phyloP scores from a whole-genome alignment of 768 basidiomycete genomes.

The Lentinula sp. region DNA sequence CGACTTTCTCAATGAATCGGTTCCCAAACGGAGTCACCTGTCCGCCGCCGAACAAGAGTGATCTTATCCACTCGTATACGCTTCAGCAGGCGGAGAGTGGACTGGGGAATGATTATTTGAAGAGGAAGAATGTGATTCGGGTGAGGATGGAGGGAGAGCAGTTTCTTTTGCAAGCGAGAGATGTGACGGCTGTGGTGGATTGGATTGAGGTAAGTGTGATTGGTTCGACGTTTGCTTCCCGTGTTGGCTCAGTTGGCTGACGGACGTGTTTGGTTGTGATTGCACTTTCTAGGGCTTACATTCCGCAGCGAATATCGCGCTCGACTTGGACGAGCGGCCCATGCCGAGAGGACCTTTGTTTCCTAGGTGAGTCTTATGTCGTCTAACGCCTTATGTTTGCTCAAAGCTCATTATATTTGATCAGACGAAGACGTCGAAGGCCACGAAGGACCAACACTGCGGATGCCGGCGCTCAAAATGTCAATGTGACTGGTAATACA shows the following conservation, averaged over 20 bases:
- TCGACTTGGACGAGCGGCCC: conserved; percentile 85
- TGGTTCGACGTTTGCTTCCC: background rate
- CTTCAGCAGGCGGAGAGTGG: conserved; percentile 92
- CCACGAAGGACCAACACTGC: conserved; percentile 10
- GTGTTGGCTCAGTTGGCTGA: background rate
- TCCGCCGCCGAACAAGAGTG: conserved; percentile 37
- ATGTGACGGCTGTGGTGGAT: conserved; percentile 79
- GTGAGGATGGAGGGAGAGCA: conserved; percentile 93
- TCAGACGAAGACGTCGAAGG: conserved; percentile 23
- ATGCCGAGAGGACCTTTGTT: conserved; percentile 91
- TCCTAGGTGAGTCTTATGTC: conserved; percentile 52
- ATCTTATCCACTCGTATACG: conserved; percentile 68
- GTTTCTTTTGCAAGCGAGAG: conserved; percentile 86
- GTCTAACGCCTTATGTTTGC: conserved; percentile 6
- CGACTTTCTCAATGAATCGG: background rate
- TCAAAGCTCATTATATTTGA: background rate
- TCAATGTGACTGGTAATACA: background rate
- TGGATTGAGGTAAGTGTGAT: conserved; percentile 82
- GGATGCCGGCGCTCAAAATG: conserved; percentile 8
- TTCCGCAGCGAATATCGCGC: conserved; percentile 83
- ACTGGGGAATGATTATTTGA: conserved; percentile 89
- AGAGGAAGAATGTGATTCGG: conserved; percentile 90
- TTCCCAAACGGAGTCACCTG: conserved; percentile 17
- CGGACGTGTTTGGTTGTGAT: background rate
- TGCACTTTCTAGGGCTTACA: conserved; percentile 61